Evolutionary conservation across 2,329 filamentous ascomycete genomes (phyloP).

Genomic region (Cytospora schulzeri): DNA sequence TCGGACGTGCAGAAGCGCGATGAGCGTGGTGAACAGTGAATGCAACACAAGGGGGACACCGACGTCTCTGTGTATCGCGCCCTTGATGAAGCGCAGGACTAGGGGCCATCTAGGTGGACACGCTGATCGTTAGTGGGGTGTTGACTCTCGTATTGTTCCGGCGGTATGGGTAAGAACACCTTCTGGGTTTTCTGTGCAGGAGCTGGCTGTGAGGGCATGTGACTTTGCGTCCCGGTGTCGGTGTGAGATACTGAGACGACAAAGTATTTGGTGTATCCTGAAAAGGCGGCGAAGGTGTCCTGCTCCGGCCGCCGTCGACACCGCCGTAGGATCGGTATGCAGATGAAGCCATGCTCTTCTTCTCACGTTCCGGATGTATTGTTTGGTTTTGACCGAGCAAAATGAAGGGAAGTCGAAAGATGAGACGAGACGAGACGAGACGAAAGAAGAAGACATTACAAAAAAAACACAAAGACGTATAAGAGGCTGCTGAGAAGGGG

Average conservation of each 20-base stretch:
- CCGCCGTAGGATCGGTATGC: not conserved
- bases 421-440: not conserved
- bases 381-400: not conserved
- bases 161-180: constrained; percentile 1
- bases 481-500: not conserved
- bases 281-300: constrained; percentile 17
- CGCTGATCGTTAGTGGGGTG: not conserved
- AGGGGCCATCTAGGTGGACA: constrained; percentile 12
- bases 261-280: constrained; percentile 17
- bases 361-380: not conserved
- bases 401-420: not conserved
- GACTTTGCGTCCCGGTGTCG: constrained; percentile 14
- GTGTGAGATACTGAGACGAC: constrained; percentile 5
- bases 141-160: no score
- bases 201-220: constrained; percentile 21
- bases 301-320: constrained; percentile 3
- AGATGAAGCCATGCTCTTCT: not conserved
- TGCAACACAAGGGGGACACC: constrained; percentile 2
- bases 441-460: not conserved
- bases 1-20: constrained; percentile 11
- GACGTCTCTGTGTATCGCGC: constrained; percentile 20
- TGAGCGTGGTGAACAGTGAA: constrained; percentile 9
- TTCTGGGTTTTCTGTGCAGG: constrained; percentile 11
- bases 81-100: constrained; percentile 21
- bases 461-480: not conserved